Conservation (phyloP, 345 rosid genomes). For the Isatis tinctoria region DNA sequence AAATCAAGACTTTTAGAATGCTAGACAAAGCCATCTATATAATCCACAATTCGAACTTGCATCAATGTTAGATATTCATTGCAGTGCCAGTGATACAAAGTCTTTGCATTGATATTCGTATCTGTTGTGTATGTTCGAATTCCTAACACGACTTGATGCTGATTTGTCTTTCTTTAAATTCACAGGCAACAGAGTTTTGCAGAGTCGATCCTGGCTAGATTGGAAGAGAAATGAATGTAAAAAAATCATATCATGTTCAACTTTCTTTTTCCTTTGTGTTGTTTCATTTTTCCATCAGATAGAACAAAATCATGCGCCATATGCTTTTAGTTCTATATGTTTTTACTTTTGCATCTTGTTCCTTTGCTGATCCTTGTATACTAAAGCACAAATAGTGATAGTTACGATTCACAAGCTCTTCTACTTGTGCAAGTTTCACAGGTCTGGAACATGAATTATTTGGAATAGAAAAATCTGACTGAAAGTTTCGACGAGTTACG, state of each 20-base stretch:
- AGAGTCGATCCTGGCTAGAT: conserved; percentile 61
- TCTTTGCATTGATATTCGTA: background rate
- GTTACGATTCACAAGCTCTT: background rate
- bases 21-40: background rate
- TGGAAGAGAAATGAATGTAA: conserved; percentile 59
- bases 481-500: conserved; percentile 24
- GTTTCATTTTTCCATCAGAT: background rate
- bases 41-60: background rate
- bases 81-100: no score
- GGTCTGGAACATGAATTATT: conserved; percentile 16
- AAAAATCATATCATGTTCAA: background rate
- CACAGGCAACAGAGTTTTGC: conserved; percentile 87
- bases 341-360: background rate
- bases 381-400: background rate
- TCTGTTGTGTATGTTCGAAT: background rate
- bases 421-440: background rate
- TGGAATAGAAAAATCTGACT: background rate
- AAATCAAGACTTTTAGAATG: background rate
- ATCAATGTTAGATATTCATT: no score
- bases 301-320: background rate
- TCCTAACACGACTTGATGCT: background rate
- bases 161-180: conserved; percentile 8
- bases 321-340: background rate
- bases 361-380: background rate
- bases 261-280: background rate